phyloP scores from a whole-genome alignment of 2,329 filamentous ascomycete species.

The Fusarium lyarnte region DNA sequence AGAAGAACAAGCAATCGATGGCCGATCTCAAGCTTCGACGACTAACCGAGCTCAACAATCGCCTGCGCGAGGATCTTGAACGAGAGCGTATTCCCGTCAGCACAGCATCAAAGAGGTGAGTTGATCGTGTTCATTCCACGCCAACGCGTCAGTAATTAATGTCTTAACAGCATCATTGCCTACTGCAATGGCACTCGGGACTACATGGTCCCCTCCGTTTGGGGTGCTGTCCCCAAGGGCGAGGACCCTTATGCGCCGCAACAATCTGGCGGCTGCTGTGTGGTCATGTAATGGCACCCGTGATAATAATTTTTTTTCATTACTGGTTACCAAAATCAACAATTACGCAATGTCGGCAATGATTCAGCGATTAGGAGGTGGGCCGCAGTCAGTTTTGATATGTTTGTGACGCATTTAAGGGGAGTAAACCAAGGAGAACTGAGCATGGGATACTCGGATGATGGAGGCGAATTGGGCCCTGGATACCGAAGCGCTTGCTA shows the following conservation, averaged over 20 bases:
- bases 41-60: conserved; percentile 95
- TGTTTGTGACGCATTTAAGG: conserved; percentile 40
- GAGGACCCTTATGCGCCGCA: conserved; percentile 99
- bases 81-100: conserved; percentile 95
- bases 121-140: not conserved
- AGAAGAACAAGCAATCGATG: conserved; percentile 99
- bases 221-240: conserved; percentile 92
- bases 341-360: conserved; percentile 46
- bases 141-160: conserved; percentile 20
- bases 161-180: conserved; percentile 80
- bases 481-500: conserved; percentile 38
- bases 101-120: conserved; percentile 87
- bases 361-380: conserved; percentile 44
- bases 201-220: conserved; percentile 98
- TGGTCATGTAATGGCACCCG: conserved; percentile 77
- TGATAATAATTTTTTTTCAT: conserved; percentile 35
- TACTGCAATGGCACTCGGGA: conserved; percentile 98
- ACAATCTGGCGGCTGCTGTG: conserved; percentile 91
- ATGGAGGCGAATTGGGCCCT: conserved; percentile 26
- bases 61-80: conserved; percentile 94
- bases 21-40: conserved; percentile 96
- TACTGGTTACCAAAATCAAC: conserved; percentile 42
- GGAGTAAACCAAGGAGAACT: conserved; percentile 36
- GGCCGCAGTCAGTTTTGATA: conserved; percentile 43
- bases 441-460: conserved; percentile 31